These are phyloP conservation scores for Pelargonium cotyledonis DNA, from an alignment of 441 rosid species.

Conservation along the genomic window DNA sequence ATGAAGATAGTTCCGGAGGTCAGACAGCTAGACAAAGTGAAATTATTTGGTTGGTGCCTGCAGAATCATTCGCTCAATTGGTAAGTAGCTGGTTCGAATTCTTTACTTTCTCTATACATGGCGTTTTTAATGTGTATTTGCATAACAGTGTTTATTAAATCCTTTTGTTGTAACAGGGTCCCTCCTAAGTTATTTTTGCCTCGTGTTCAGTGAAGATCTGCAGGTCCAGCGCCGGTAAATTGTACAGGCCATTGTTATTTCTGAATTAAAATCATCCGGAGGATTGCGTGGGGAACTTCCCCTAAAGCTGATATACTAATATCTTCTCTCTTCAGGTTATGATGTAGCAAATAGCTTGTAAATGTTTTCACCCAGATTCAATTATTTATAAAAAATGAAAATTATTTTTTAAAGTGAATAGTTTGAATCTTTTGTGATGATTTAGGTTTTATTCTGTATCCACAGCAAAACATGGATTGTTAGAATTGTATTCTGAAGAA, in stretches of 20 bases:
- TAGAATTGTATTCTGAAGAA: neutral
- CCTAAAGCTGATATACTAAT: conserved; percentile 13
- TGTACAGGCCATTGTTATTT: conserved; percentile 34
- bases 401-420: neutral
- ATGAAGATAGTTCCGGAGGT: neutral
- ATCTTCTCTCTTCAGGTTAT: conserved; percentile 18
- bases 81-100: conserved; percentile 18
- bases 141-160: conserved; percentile 13
- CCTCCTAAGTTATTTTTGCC: conserved; percentile 13
- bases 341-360: conserved; percentile 36
- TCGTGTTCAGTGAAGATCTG: conserved; percentile 13
- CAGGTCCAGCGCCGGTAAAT: conserved; percentile 25
- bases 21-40: neutral
- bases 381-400: conserved; percentile 19
- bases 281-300: conserved; percentile 23
- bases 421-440: neutral
- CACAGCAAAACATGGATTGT: neutral
- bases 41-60: conserved; percentile 21
- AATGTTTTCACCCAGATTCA: conserved; percentile 25
- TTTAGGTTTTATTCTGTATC: neutral
- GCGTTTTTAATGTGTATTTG: conserved; percentile 8
- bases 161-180: conserved; percentile 21
- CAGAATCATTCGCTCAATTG: conserved; percentile 19
- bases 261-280: conserved; percentile 18
- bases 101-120: neutral